Evolutionary conservation across 2,329 filamentous ascomycete genomes (phyloP), one percentile per base, ranked within the genome.

Genomic region (Dichotomopilus funicola): DNA sequence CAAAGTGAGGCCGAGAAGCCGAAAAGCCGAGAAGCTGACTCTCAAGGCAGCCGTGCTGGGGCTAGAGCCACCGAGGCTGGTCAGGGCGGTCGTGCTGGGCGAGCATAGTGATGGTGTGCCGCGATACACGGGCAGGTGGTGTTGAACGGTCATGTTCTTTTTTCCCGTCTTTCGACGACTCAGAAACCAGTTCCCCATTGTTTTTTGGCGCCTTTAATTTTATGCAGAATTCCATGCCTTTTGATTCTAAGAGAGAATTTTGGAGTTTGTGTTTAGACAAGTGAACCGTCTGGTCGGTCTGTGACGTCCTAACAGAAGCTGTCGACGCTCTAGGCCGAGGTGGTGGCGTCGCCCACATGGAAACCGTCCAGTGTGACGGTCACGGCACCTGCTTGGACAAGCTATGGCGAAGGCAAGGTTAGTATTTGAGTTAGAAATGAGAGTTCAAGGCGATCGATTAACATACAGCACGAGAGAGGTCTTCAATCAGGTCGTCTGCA

Each of bases 341-440:
- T 35, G 40, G 56, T 36, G 13, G 19, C 19, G 33, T 54, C 57
- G 44, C 63, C 69, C 6, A 91, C 91, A 62, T 86, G 80, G 68
- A 97, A 89, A 5, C 88, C 89, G 61, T 95, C 87, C 10, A 94
- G 72, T 0, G 88, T 90, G 51, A 97, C 85, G 55, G 83, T 89
- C 10, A 97, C 91, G 7, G 94, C 92, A 49, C 94, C 92, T 5
- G 94, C 91, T 83, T 96, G 88, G 35, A 97, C 91, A 60, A 99
- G 83, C 86, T 91, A 58, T 51, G 61, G 13, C 56, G 19, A n/a
- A 9, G 46, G 50, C 35, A 51, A 43, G 44, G 37, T 51, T 13
- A 49, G 37, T 53, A 38, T 27, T n/a, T n/a, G 19, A 3, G 43
- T 11, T 6, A 8, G 12, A 36, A n/a, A 41, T 12, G 6, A 13